phyloP scores from a whole-genome alignment of 176 grass and related monocot genomes.

The Triticum urartu region DNA sequence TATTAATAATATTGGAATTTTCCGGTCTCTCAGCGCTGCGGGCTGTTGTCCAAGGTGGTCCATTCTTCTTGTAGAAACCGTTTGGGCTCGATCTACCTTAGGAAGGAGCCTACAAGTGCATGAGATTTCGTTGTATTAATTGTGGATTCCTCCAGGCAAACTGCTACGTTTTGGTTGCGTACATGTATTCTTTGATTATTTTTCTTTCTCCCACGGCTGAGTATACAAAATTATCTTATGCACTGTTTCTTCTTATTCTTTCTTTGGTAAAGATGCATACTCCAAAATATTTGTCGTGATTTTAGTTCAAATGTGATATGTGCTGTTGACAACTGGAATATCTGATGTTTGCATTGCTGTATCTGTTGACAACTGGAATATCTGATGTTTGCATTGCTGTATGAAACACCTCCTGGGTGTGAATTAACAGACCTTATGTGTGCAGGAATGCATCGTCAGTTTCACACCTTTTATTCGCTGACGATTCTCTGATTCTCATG shows the following conservation, averaged over 20 bases:
- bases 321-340: too few relatives aligned
- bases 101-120: too few relatives aligned
- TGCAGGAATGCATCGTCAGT: too few relatives aligned
- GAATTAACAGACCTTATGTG: too few relatives aligned
- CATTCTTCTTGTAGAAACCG: conserved; percentile 24
- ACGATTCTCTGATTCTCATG: too few relatives aligned
- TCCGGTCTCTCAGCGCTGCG: conserved; percentile 21
- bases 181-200: conserved; percentile 58
- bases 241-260: not conserved
- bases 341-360: too few relatives aligned
- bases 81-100: too few relatives aligned
- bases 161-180: conserved; percentile 39
- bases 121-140: conserved; percentile 50
- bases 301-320: too few relatives aligned
- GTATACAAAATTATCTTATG: conserved; percentile 16
- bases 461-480: too few relatives aligned
- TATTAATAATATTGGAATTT: conserved; percentile 35
- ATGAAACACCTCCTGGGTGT: not conserved
- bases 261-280: not conserved
- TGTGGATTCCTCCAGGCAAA: conserved; percentile 42
- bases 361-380: too few relatives aligned
- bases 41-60: conserved; percentile 16
- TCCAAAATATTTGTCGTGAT: too few relatives aligned
- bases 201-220: conserved; percentile 35
- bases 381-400: too few relatives aligned